Evolutionary conservation across 176 grass and related monocot species (phyloP).

Genomic region (Carex myosuroides): DNA sequence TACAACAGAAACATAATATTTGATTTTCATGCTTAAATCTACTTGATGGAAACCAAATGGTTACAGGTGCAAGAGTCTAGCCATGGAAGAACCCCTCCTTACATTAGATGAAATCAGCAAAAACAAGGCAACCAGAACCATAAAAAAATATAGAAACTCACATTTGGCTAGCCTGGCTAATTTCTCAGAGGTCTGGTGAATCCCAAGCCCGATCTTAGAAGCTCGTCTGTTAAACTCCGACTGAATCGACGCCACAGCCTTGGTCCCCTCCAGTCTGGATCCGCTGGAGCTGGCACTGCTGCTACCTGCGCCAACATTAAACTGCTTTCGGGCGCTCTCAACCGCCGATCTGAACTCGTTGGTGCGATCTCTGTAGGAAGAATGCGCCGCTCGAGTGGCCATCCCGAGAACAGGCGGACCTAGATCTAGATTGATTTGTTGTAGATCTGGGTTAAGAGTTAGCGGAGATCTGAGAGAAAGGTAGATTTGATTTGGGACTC

Average conservation of each 20-base stretch:
- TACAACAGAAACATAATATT: not conserved
- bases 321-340: constrained; percentile 54
- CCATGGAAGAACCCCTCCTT: not conserved
- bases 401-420: constrained; percentile 35
- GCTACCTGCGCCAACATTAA: constrained; percentile 13
- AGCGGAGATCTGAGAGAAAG: constrained; percentile 21
- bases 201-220: constrained; percentile 83
- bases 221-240: constrained; percentile 88
- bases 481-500: not conserved
- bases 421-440: constrained; percentile 28
- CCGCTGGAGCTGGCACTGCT: not conserved
- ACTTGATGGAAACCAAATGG: not conserved
- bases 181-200: constrained; percentile 92
- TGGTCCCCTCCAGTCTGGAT: constrained; percentile 35
- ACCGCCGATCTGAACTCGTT: constrained; percentile 75
- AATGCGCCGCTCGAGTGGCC: constrained; percentile 48
- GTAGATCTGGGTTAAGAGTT: not conserved
- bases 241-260: constrained; percentile 34
- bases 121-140: not conserved
- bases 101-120: not conserved
- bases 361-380: constrained; percentile 86
- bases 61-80: not conserved
- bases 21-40: not conserved
- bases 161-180: constrained; percentile 76
- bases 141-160: constrained; percentile 14